Evolutionary conservation across 257 asterid species (phyloP), one percentile per base, ranked within the genome.

Genomic region (Henckelia pumila): DNA sequence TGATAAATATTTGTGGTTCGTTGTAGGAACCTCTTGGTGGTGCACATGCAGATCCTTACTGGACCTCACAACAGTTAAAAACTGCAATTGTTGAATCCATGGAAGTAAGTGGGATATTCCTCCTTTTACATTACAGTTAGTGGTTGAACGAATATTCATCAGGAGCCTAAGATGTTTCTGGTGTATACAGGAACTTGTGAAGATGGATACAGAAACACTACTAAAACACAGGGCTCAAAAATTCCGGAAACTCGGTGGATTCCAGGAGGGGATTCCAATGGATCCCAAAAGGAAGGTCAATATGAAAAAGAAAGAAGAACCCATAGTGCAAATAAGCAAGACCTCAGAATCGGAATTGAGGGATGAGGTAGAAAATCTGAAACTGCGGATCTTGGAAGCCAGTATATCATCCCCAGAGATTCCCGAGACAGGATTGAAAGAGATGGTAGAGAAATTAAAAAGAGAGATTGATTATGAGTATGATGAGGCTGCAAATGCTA

Each of bases 1-100:
- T 9, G 14, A 17, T 20, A 20, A 25, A 53, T 29, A 28, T 29
- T 52, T 20, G 65, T 8, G 13, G 37, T 50, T 14, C 7, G 3
- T 28, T 59, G 33, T 60, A 20, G 37, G 99, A 93, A 87, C 96
- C 99, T 73, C 95, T 93, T 78, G 96, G 97, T 53, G 99, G 99
- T 66, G 99, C 95, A 29, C 99, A 93, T 76, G 85, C 90, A 67
- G 97, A 93, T 83, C 81, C 97, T 50, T 69, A 86, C 67, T 90
- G 97, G 99, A 90, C 97, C 50, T 93, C 99, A 0, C 95, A 85
- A 77, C 99, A 88, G 84, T 84, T 93, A 52, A 93, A 90, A 84
- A 62, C 78, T 63, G 92, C 95, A 53, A 93, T 93, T 71, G 69
- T 86, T 69, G 82, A 93, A 71, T 37, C 90, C 70, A 90, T 88